A percentile compares a stretch with the other conserved stretches of the same genome.
Evolutionary conservation across 805 yeast species (phyloP).

Genomic region (Ogataea angusta): DNA sequence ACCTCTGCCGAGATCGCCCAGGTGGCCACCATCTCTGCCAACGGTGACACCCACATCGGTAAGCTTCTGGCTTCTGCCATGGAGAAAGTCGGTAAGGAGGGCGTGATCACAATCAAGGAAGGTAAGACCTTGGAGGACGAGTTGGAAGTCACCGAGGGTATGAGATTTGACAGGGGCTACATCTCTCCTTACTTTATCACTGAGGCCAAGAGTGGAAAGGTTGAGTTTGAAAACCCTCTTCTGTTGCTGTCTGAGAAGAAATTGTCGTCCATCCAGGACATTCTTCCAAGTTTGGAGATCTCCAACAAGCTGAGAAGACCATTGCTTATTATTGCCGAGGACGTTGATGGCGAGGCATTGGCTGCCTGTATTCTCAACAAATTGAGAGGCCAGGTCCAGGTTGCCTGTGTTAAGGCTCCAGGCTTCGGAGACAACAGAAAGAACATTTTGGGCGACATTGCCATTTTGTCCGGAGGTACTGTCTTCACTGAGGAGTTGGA

Average conservation of each 20-base stretch:
- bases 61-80: constrained; percentile 87
- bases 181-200: constrained; percentile 96
- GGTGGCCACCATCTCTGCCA: constrained; percentile 97
- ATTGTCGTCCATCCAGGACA: constrained; percentile 83
- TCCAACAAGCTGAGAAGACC: constrained; percentile 94
- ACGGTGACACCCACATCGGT: constrained; percentile 94
- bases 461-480: constrained; percentile 92
- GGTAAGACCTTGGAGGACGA: constrained; percentile 97
- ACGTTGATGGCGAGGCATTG: constrained; percentile 95
- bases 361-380: constrained; percentile 98
- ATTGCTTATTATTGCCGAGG: constrained; percentile 89
- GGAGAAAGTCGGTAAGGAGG: constrained; percentile 99
- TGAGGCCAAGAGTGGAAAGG: constrained; percentile 87
- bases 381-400: constrained; percentile 97
- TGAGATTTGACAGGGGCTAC: constrained; percentile 97
- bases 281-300: constrained; percentile 87
- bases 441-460: constrained; percentile 93
- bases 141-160: constrained; percentile 95
- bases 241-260: constrained; percentile 88
- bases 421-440: constrained; percentile 99
- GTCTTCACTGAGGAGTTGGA: constrained; percentile 90
- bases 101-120: constrained; percentile 96
- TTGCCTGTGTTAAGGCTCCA: constrained; percentile 96
- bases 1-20: constrained; percentile 94
- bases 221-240: constrained; percentile 92